These are phyloP conservation scores for Fusarium mexicanum DNA, from an alignment of 2,329 filamentous ascomycete genomes.

Conservation along the genomic window DNA sequence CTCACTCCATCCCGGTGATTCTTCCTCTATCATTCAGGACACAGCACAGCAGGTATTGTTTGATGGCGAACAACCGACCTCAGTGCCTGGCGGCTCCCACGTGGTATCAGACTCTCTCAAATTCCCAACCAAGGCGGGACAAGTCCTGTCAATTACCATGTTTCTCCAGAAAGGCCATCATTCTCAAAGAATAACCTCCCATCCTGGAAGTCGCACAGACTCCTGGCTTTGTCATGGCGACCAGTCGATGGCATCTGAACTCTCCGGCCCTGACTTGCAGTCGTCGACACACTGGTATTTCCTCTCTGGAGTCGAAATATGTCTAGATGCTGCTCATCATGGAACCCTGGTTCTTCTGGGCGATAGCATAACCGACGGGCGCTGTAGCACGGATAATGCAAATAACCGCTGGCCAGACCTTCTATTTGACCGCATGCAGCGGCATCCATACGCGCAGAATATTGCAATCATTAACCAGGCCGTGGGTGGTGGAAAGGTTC, in stretches of 20 bases:
- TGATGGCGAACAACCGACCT: neutral
- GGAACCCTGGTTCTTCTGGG: neutral
- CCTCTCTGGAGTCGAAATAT: neutral
- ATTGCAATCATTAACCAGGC: neutral
- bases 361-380: neutral
- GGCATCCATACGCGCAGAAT: neutral
- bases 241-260: neutral
- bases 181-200: neutral
- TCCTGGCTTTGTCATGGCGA: neutral
- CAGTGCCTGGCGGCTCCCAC: neutral
- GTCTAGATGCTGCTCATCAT: neutral
- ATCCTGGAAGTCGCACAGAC: neutral
- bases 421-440: neutral
- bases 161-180: neutral
- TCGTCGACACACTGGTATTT: neutral
- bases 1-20: neutral
- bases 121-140: neutral
- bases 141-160: neutral
- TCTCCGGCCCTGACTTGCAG: neutral
- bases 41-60: neutral
- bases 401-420: neutral
- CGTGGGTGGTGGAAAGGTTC: neutral
- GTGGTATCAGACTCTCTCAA: neutral
- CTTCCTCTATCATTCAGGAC: neutral
- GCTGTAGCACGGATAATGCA: neutral